Evolutionary conservation across 305 asterid genomes (phyloP), one percentile per base, ranked within the genome.

Genomic region (Salvia sclarea): DNA sequence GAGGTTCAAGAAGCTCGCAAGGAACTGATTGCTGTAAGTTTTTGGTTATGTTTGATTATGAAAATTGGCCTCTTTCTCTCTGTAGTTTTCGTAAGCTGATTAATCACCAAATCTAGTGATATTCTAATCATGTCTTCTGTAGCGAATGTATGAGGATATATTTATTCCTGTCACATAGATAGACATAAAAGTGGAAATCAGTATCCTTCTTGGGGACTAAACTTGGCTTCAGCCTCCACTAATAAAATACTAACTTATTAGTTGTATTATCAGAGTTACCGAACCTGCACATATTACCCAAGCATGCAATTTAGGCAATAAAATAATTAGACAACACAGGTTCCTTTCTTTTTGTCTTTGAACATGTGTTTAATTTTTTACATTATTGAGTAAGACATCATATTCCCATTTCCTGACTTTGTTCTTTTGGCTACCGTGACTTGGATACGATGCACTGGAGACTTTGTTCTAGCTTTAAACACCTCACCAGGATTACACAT

Each of bases 1-100:
- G 95, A 93, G 78, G 64, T 90, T 78, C 94, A 88, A 63, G 95
- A 85, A 28, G 98, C 95, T 64, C 94, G 92, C 35, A 90, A 88
- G 79, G 87, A 79, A 69, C 78, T 93, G 35, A 71, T 86, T 31
- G 21, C 50, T 33, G 98, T 92, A 71, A 80, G 89, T 81, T 66
- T 56, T 76, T 57, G 18, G 20, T 50, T n/a, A 10, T 38, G 35
- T 72, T 24, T 70, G 14, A 41, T 73, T 64, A 43, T 58, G 45
- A 50, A 24, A 47, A 61, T 37, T 58, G 49, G 28, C 37, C 48
- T 10, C 35, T 20, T 28, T 17, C 38, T 24, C 3, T 54, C 35
- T 25, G 5, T 17, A 11, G 8, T n/a, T 49, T 8, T 13, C 37
- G 13, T 76, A n/a, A 53, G 65, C 67, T 33, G 18, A 43, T 53